Evolutionary conservation across 1,139 yeast species (phyloP), one percentile per base, ranked within the genome.

Genomic region (Kodamaea sp.): DNA sequence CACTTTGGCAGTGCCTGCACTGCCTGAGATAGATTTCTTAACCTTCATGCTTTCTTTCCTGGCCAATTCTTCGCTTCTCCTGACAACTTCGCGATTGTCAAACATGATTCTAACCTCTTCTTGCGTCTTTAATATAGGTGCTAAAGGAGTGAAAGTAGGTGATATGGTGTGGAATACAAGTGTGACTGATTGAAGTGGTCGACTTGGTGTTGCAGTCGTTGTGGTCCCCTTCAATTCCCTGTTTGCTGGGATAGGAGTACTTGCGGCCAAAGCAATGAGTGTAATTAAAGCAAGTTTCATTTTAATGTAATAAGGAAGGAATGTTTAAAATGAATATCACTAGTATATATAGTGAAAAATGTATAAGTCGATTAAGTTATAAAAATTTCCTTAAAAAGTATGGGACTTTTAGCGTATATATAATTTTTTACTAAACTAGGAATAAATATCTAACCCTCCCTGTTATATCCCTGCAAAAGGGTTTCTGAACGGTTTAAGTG

Each of bases 221-320:
- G 40, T 27, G 8, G 44, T 35, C 2, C 59, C 58, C 36, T 49
- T 53, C 30, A 58, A 49, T 28, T 48, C 50, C 12, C 50, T 36
- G 36, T 60, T 49, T 20, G 63, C 63, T 6, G 64, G 63, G 9
- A 60, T 47, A 6, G 63, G 62, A 2, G 65, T 58, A 12, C 53
- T 27, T 5, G 35, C 40, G 12, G 29, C 38, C 12, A 38, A n/a
- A 5, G 36, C 30, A 6, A 36, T 7, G 24, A 35, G 22, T n/a
- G 34, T 8, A 12, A 41, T 15, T n/a, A 38, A 3, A 10, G 36
- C 9, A 7, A 33, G 32, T 30, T 34, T 41, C 44, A 41, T 41
- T 15, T 15, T 15, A 9, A 15, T 31, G 2, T 8, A 12, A n/a
- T n/a, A n/a, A n/a, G n/a, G n/a, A 33, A 29, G 36, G 29, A 31